Evolutionary conservation across 345 rosid species (phyloP).

Genomic region (Syzygium oleosum): DNA sequence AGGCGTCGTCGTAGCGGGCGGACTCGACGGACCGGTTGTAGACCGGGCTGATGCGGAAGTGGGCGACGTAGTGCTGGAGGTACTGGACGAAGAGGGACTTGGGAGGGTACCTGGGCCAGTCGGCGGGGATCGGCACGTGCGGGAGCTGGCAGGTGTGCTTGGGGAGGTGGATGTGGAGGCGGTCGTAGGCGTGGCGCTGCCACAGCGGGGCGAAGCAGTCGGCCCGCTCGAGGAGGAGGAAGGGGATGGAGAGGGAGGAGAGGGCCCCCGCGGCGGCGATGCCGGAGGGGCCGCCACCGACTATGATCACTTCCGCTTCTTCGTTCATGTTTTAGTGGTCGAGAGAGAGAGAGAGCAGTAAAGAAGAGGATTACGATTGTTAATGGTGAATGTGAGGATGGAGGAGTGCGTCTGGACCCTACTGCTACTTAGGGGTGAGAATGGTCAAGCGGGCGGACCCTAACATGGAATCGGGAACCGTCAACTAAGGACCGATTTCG

Average conservation of each 20-base stretch:
- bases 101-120: conserved; percentile 33
- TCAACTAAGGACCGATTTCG: too few species aligned
- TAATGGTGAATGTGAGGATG: neutral
- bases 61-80: conserved; percentile 46
- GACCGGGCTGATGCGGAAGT: conserved; percentile 41
- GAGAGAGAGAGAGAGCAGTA: neutral
- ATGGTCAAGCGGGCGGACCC: too few species aligned
- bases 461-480: too few species aligned
- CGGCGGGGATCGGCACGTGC: conserved; percentile 31
- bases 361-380: neutral
- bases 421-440: too few species aligned
- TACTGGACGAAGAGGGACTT: conserved; percentile 44
- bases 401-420: neutral
- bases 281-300: conserved; percentile 81
- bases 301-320: conserved; percentile 27
- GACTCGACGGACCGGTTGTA: conserved; percentile 33
- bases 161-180: conserved; percentile 63
- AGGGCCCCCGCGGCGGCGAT: conserved; percentile 63
- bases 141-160: conserved; percentile 59
- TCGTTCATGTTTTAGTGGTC: neutral
- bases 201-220: conserved; percentile 58
- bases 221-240: conserved; percentile 55
- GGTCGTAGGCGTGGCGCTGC: conserved; percentile 59
- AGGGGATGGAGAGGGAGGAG: conserved; percentile 38
- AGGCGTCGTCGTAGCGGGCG: conserved; percentile 28